phyloP scores from a whole-genome alignment of 768 basidiomycete species.

The Leccinum subgranulosum region DNA sequence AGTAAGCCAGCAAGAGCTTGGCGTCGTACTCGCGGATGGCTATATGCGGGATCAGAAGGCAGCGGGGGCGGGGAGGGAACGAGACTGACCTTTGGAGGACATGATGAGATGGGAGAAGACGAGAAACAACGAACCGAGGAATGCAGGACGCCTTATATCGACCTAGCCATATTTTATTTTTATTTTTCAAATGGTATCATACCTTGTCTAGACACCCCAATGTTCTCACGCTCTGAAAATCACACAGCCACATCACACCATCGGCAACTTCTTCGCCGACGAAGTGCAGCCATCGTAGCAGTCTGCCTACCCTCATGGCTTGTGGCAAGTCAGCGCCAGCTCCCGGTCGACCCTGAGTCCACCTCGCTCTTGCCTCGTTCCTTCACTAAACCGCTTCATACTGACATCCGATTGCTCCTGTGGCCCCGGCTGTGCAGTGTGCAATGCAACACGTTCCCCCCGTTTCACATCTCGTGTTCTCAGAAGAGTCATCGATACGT shows the following conservation, averaged over 20 bases:
- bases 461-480: not conserved
- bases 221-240: constrained; percentile 27
- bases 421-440: not conserved
- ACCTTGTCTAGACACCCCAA: constrained; percentile 27
- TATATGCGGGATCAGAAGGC: constrained; percentile 23
- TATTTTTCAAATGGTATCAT: constrained; percentile 20
- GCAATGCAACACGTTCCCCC: constrained; percentile 10
- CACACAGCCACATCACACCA: constrained; percentile 30
- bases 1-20: constrained; percentile 96
- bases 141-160: constrained; percentile 13
- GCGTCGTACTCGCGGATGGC: constrained; percentile 98
- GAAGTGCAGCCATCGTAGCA: no score
- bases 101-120: constrained; percentile 20
- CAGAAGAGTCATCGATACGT: not conserved
- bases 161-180: constrained; percentile 13
- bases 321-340: not conserved
- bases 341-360: not conserved
- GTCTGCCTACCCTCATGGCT: not conserved
- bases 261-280: not conserved
- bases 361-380: constrained; percentile 16
- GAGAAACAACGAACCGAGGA: not conserved
- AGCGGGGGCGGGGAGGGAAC: not conserved
- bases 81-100: constrained; percentile 32
- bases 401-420: constrained; percentile 1
- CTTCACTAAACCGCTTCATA: constrained; percentile 5